phyloP scores from a whole-genome alignment of 2,329 filamentous ascomycete species.

The Colletotrichum liriopes region DNA sequence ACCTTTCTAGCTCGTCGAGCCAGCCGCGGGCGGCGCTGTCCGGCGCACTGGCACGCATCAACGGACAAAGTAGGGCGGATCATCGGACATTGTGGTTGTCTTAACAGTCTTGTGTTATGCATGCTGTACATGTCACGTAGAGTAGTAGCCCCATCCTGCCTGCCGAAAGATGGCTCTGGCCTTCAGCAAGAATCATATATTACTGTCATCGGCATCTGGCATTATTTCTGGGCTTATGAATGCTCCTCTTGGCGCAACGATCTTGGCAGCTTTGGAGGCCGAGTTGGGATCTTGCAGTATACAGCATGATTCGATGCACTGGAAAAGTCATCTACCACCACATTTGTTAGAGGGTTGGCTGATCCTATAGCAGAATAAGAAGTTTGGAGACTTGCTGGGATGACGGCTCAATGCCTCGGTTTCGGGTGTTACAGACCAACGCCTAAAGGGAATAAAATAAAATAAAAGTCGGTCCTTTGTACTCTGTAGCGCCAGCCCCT shows the following conservation, averaged over 20 bases:
- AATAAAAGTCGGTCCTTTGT: no score
- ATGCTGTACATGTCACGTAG: background rate
- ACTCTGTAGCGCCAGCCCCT: no score
- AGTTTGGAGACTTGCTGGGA: no score
- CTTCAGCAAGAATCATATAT: background rate
- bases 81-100: conserved; percentile 8
- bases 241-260: background rate
- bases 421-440: no score
- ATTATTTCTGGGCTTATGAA: background rate
- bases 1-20: background rate
- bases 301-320: no score
- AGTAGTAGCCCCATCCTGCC: background rate
- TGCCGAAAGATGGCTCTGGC: background rate
- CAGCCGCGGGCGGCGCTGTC: background rate
- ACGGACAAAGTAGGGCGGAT: conserved; percentile 24
- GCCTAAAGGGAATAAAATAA: no score
- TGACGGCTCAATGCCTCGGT: no score
- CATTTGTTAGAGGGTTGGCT: no score
- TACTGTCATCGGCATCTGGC: background rate
- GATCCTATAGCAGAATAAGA: no score
- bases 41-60: conserved; percentile 9
- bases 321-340: no score
- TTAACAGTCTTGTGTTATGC: background rate
- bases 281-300: no score
- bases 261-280: no score